phyloP scores from a whole-genome alignment of 257 asterid genomes.

The Penstemon newberryi region DNA sequence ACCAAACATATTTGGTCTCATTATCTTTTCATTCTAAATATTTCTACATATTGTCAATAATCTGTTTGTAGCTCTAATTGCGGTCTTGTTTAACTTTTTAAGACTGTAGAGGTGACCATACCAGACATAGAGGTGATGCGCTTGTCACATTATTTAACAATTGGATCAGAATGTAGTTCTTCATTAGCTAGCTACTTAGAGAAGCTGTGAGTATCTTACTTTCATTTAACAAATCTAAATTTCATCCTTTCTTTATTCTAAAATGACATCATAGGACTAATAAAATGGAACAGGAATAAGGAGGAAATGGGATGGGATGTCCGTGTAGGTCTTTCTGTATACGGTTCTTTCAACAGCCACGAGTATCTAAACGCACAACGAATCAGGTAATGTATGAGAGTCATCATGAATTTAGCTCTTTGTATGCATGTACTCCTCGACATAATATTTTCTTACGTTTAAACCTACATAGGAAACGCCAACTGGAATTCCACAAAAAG shows the following conservation, averaged over 20 bases:
- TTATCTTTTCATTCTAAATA: neutral
- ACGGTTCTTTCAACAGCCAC: conserved; percentile 69
- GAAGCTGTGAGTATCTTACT: conserved; percentile 44
- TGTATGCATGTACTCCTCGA: too few relatives aligned
- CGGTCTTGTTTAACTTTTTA: neutral
- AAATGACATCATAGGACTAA: neutral
- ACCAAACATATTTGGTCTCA: neutral
- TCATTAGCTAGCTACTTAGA: conserved; percentile 52
- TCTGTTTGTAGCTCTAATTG: neutral
- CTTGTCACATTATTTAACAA: conserved; percentile 77
- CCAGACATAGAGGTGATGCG: conserved; percentile 95
- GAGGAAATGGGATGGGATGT: conserved; percentile 86
- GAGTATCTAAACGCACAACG: conserved; percentile 87
- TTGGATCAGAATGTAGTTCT: conserved; percentile 74
- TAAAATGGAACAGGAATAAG: conserved; percentile 44
- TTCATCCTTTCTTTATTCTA: neutral
- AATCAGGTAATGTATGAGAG: conserved; percentile 45
- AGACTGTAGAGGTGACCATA: conserved; percentile 76
- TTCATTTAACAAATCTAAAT: neutral
- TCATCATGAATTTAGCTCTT: neutral
- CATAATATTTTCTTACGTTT: neutral
- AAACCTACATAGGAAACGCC: conserved; percentile 55
- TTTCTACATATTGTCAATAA: neutral
- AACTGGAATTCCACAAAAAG: conserved; percentile 59
- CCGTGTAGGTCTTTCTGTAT: conserved; percentile 71